Conservation (phyloP, 306 rosid species). For the Hippophae tibetana region DNA sequence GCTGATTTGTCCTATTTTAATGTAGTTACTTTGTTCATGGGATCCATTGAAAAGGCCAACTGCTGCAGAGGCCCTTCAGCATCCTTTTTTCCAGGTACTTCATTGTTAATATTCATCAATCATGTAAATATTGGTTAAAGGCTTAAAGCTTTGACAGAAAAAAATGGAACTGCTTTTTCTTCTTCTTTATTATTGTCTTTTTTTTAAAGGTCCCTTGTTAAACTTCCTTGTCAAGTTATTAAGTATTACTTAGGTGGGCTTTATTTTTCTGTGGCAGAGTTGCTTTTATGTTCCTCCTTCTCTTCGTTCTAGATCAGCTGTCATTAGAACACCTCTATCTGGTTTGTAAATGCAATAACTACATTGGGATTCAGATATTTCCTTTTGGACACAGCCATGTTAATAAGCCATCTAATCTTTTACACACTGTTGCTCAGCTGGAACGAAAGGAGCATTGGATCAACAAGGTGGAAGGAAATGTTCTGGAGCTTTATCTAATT, state of each 20-base stretch:
- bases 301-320: conserved; percentile 58
- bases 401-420: background rate
- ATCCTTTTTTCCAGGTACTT: conserved; percentile 88
- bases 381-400: background rate
- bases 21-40: conserved; percentile 93
- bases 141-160: background rate
- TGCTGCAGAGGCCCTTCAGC: conserved; percentile 86
- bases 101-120: background rate
- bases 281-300: conserved; percentile 90
- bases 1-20: background rate
- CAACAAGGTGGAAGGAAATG: conserved; percentile 53
- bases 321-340: conserved; percentile 69
- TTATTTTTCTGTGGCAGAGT: conserved; percentile 40
- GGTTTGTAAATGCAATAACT: conserved; percentile 34
- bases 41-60: conserved; percentile 94
- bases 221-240: background rate
- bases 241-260: background rate
- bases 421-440: conserved; percentile 29
- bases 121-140: background rate
- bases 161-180: background rate
- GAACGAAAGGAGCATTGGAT: conserved; percentile 43
- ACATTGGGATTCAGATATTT: background rate
- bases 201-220: background rate
- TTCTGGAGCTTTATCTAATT: conserved; percentile 41
- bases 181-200: background rate